These are phyloP conservation scores for Coniochaeta ligniaria DNA, from an alignment of 2,329 filamentous ascomycete species.

Conservation along the genomic window DNA sequence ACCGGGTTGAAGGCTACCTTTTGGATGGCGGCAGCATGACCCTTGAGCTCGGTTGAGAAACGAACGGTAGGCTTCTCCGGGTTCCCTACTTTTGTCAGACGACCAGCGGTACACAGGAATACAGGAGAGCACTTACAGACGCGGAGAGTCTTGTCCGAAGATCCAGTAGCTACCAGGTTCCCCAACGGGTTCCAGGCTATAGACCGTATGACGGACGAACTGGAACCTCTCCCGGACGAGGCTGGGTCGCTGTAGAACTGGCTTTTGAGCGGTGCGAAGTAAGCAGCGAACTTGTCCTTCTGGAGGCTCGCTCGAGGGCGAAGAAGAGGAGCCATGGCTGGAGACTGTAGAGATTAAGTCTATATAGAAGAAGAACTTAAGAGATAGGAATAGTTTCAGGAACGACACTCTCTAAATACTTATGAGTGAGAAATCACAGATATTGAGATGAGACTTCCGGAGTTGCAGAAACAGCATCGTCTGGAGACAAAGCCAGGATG, in stretches of 20 bases:
- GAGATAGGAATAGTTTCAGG: neutral
- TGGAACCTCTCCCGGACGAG: slow-evolving; percentile 33
- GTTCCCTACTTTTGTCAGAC: slow-evolving; percentile 46
- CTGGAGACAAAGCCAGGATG: neutral
- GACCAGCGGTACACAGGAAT: neutral
- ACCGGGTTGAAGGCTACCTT: slow-evolving; percentile 72
- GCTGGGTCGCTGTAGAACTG: slow-evolving; percentile 62
- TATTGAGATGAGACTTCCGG: neutral
- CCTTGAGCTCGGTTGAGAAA: slow-evolving; percentile 68
- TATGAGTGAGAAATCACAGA: neutral
- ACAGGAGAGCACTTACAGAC: slow-evolving; percentile 50
- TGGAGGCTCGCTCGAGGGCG: slow-evolving; percentile 48
- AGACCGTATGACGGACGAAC: slow-evolving; percentile 60
- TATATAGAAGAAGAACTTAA: neutral
- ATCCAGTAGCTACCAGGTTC: slow-evolving; percentile 75
- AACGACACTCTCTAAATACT: neutral
- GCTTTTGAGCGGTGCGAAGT: slow-evolving; percentile 63
- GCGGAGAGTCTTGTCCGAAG: slow-evolving; percentile 61
- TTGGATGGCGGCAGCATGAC: slow-evolving; percentile 59
- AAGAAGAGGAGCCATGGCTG: slow-evolving; percentile 29
- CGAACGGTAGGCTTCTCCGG: slow-evolving; percentile 67
- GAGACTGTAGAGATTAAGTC: neutral
- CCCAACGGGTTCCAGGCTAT: slow-evolving; percentile 88
- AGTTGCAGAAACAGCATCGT: neutral
- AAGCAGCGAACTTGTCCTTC: slow-evolving; percentile 61